phyloP scores from a whole-genome alignment of 140 eudicot species.

The Oenanthe javanica region DNA sequence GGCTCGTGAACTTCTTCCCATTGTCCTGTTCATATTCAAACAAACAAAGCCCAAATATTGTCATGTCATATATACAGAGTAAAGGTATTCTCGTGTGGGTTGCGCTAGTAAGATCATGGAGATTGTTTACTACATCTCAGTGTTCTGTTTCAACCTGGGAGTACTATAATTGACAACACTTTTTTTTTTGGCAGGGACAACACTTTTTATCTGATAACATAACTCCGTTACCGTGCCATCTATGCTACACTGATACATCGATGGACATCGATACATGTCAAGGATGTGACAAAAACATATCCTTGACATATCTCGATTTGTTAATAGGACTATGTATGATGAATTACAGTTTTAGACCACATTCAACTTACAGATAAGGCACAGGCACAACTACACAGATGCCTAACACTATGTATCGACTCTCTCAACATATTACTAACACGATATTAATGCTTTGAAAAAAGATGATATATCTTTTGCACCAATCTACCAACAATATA shows the following conservation, averaged over 20 bases:
- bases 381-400: neutral
- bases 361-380: neutral
- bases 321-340: neutral
- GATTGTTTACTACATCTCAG: neutral
- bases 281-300: too few relatives aligned
- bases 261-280: too few relatives aligned
- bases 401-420: neutral
- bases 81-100: neutral
- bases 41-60: neutral
- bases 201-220: neutral
- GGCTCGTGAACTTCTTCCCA: slow-evolving; percentile 86
- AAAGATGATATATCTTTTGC: neutral
- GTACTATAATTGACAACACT: neutral
- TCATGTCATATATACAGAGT: neutral
- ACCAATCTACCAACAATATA: neutral
- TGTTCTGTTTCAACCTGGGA: neutral
- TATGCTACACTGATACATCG: neutral
- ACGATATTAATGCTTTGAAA: neutral
- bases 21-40: slow-evolving; percentile 45
- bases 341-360: neutral
- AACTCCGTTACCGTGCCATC: neutral
- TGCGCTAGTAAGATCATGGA: neutral
- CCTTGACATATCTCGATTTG: neutral
- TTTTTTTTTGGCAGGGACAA: too few relatives aligned
- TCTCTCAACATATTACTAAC: neutral